A percentile compares a stretch with the other conserved stretches of the same genome.
Conservation (phyloP, 139 green algal genomes). For the Marvania coccoides region DNA sequence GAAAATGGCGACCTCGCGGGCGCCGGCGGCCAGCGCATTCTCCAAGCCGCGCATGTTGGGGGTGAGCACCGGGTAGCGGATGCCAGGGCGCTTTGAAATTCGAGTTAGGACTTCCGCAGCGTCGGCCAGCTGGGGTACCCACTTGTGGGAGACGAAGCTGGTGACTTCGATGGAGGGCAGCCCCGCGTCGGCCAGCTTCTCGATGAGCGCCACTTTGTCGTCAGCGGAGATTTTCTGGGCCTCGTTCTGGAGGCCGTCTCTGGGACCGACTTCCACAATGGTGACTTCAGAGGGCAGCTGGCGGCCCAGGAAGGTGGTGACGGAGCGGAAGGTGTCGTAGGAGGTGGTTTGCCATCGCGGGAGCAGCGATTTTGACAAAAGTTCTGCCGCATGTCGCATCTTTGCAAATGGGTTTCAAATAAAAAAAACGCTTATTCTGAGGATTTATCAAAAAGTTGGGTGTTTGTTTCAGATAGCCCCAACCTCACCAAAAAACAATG, state of each 20-base stretch:
- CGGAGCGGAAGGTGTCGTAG: too few species aligned
- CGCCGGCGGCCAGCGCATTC: constrained; percentile 63
- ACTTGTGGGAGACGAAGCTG: constrained; percentile 86
- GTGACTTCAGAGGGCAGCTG: constrained; percentile 34
- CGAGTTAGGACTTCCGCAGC: constrained; percentile 55
- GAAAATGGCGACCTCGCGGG: constrained; percentile 84
- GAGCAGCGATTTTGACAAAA: too few species aligned
- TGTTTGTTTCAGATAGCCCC: too few species aligned
- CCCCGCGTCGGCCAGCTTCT: constrained; percentile 51
- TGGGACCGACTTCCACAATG: constrained; percentile 75
- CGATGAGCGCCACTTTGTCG: constrained; percentile 67
- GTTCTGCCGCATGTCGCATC: too few species aligned
- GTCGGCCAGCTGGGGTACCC: constrained; percentile 86
- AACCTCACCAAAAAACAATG: too few species aligned
- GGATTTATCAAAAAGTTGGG: too few species aligned
- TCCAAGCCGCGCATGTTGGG: constrained; percentile 87
- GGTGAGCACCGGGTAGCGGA: constrained; percentile 71
- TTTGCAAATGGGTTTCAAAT: too few species aligned
- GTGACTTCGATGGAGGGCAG: constrained; percentile 71
- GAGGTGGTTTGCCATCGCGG: too few species aligned
- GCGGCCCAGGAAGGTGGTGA: constrained; percentile 18
- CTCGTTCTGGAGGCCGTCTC: constrained; percentile 91
- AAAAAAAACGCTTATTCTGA: too few species aligned
- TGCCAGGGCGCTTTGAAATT: constrained; percentile 34
- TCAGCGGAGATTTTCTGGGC: constrained; percentile 43